Conservation (phyloP, 2,329 filamentous ascomycete genomes). For the Aspergillus texensis region DNA sequence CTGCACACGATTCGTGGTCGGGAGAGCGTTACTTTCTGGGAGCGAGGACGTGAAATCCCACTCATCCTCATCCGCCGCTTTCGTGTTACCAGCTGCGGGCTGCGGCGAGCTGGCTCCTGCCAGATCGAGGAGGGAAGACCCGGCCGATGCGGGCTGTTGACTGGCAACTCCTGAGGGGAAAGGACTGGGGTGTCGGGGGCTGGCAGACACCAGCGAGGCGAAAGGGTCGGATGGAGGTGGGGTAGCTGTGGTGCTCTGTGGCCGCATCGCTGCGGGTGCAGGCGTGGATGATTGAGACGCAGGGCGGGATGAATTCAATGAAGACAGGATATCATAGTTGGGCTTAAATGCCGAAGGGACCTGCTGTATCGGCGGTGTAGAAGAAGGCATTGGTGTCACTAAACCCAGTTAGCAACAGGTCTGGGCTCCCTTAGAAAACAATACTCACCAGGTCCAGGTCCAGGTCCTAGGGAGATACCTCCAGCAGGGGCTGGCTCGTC, state of each 20-base stretch:
- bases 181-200: constrained; percentile 51
- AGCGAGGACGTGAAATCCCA: constrained; percentile 92
- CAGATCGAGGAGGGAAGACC: constrained; percentile 39
- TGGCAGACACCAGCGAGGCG: constrained; percentile 57
- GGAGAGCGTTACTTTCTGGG: constrained; percentile 60
- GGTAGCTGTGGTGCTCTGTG: constrained; percentile 32
- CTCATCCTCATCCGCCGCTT: constrained; percentile 73
- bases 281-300: constrained; percentile 55
- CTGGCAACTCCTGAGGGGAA: constrained; percentile 32
- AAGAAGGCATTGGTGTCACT: constrained; percentile 46
- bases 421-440: background rate
- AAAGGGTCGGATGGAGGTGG: constrained; percentile 61
- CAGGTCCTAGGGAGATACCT: constrained; percentile 80
- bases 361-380: constrained; percentile 41
- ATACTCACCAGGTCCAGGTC: background rate
- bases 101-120: constrained; percentile 21
- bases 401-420: background rate
- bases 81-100: constrained; percentile 31
- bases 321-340: constrained; percentile 61
- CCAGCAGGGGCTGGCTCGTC: constrained; percentile 71
- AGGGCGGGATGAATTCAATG: constrained; percentile 51
- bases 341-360: constrained; percentile 52
- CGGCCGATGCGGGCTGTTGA: constrained; percentile 22
- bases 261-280: constrained; percentile 43
- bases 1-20: constrained; percentile 64